Evolutionary conservation across 768 basidiomycete species (phyloP).

Genomic region (Lactifluus echinatus): DNA sequence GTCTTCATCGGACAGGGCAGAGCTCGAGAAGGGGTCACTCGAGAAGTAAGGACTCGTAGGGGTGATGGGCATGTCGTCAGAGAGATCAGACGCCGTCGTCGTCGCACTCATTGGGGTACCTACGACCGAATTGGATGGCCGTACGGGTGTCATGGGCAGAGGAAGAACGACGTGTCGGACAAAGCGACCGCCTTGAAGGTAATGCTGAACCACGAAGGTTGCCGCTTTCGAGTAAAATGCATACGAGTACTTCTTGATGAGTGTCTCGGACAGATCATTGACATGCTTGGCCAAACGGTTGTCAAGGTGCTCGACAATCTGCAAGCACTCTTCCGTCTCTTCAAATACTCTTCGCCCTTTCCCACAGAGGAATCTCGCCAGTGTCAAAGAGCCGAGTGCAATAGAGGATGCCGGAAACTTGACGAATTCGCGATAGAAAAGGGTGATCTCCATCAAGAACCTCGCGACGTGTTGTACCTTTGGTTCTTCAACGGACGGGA

Average conservation of each 20-base stretch:
- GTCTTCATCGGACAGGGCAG: slow-evolving; percentile 57
- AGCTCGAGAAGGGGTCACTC: slow-evolving; percentile 45
- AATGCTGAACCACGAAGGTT: slow-evolving; percentile 87
- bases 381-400: slow-evolving; percentile 80
- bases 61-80: slow-evolving; percentile 79
- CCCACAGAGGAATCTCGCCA: slow-evolving; percentile 83
- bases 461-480: slow-evolving; percentile 93
- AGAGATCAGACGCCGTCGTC: slow-evolving; percentile 63
- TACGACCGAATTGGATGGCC: slow-evolving; percentile 38
- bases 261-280: slow-evolving; percentile 89
- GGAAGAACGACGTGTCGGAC: slow-evolving; percentile 36
- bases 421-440: slow-evolving; percentile 95
- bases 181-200: slow-evolving; percentile 81
- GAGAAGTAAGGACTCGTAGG: slow-evolving; percentile 63
- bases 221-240: slow-evolving; percentile 96
- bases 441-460: slow-evolving; percentile 98
- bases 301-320: slow-evolving; percentile 83
- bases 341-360: slow-evolving; percentile 72
- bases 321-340: slow-evolving; percentile 74
- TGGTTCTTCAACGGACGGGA: slow-evolving; percentile 67
- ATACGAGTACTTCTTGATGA: slow-evolving; percentile 97
- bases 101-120: slow-evolving; percentile 71
- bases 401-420: slow-evolving; percentile 78
- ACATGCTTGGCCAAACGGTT: slow-evolving; percentile 78
- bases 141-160: slow-evolving; percentile 63